These are phyloP conservation scores for Zygnema circumcarinatum DNA, from an alignment of 139 green algal species.

Conservation along the genomic window DNA sequence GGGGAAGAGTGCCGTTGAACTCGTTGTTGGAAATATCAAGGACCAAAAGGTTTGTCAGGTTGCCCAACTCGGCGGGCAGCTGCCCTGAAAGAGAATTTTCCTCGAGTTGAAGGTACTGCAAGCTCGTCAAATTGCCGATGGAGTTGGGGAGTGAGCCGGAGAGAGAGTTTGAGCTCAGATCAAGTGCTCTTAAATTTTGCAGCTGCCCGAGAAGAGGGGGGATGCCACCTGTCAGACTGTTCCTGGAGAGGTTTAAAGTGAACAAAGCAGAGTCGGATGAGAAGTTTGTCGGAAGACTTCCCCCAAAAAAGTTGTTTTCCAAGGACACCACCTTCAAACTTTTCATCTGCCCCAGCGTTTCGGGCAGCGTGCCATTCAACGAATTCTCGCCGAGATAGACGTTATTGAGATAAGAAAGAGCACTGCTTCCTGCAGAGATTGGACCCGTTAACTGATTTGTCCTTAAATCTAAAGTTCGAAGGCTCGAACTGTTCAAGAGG, in stretches of 20 bases:
- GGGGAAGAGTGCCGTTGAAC: constrained; percentile 29
- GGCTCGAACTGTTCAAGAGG: background rate
- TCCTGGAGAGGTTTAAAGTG: background rate
- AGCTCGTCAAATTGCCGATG: background rate
- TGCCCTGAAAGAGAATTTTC: background rate
- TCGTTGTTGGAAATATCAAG: constrained; percentile 19
- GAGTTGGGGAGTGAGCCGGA: background rate
- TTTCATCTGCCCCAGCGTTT: background rate
- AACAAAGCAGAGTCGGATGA: background rate
- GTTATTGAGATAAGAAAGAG: background rate
- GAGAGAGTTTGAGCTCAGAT: constrained; percentile 4
- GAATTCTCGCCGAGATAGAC: background rate
- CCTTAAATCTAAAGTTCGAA: background rate
- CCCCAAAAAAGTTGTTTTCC: background rate
- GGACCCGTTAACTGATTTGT: background rate
- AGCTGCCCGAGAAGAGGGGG: background rate
- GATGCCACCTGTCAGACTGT: constrained; percentile 23
- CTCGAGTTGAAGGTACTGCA: constrained; percentile 11
- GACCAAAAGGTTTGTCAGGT: constrained; percentile 4
- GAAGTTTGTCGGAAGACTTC: background rate
- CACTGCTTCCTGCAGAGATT: background rate
- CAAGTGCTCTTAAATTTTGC: background rate
- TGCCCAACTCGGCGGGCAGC: constrained; percentile 25
- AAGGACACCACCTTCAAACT: background rate
- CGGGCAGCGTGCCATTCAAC: background rate